Conservation (phyloP, 2,329 filamentous ascomycete genomes). For the Trichophaea hybrida region DNA sequence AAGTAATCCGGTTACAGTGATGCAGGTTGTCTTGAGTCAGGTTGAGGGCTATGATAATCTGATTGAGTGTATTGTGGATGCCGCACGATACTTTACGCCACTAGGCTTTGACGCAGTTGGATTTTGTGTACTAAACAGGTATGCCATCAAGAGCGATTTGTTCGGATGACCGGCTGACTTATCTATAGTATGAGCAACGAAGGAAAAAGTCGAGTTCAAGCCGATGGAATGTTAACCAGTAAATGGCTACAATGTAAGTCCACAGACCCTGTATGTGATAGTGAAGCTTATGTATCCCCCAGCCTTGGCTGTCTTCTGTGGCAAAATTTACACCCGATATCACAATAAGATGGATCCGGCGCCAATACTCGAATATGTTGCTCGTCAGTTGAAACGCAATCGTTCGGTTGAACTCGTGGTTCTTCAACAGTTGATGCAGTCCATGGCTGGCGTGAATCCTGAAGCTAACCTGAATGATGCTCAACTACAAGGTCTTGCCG, state of each 20-base stretch:
- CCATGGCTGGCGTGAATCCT: slow-evolving; percentile 86
- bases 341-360: slow-evolving; percentile 59
- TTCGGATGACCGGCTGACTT: background rate
- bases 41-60: slow-evolving; percentile 91
- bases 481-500: slow-evolving; percentile 77
- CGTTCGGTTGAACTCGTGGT: slow-evolving; percentile 87
- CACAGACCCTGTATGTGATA: background rate
- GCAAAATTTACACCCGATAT: slow-evolving; percentile 78
- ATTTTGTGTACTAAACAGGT: slow-evolving; percentile 67
- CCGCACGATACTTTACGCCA: slow-evolving; percentile 82
- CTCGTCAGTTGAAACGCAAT: slow-evolving; percentile 63
- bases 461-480: slow-evolving; percentile 77
- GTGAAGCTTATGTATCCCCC: slow-evolving; percentile 11
- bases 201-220: slow-evolving; percentile 45
- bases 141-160: background rate
- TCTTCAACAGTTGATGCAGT: slow-evolving; percentile 73
- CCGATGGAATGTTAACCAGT: slow-evolving; percentile 62
- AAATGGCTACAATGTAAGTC: slow-evolving; percentile 58
- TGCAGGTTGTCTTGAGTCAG: slow-evolving; percentile 74
- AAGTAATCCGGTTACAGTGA: slow-evolving; percentile 79
- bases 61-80: slow-evolving; percentile 88
- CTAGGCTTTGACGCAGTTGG: slow-evolving; percentile 85
- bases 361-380: slow-evolving; percentile 79
- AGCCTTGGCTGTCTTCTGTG: slow-evolving; percentile 78
- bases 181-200: slow-evolving; percentile 41